Evolutionary conservation across 1,284 basidiomycete genomes (phyloP), one percentile per base, ranked within the genome.

Genomic region (Thecaphora frezii): DNA sequence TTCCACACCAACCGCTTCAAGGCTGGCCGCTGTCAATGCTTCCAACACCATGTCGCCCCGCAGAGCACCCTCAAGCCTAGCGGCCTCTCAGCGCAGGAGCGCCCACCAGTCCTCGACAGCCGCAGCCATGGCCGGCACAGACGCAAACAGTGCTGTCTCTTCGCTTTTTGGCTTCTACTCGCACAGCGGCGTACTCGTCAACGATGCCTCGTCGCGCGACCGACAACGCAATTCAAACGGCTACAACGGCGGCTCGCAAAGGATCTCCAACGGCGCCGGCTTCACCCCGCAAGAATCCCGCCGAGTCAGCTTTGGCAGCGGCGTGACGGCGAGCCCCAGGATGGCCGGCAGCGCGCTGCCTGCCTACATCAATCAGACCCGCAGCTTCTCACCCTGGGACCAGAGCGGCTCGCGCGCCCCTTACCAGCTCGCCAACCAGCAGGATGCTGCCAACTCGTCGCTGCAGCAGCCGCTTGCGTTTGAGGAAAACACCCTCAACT

Each of bases 401-500:
- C 8, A 9, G 10, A 14, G 33, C 33, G 33, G 10, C 3, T 9
- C 7, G 12, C 33, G 33, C 16, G 33, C 12, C 33, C 12, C 13
- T 16, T 36, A 36, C 33, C 33, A 36, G 33, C 33, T 36, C 33
- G 18, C 33, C 33, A 36, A 3, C 5, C 33, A 36, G 16, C 33
- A 36, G 33, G 33, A 36, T 16, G 33, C 33, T 16, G 4, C 33
- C 7, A 36, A 18, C 33, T 14, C 13, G 7, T 16, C 4, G 10
- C 8, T 21, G 19, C 58, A 50, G 38, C n/a, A n/a, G n/a, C n/a
- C n/a, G n/a, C 55, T 52, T 9, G 58, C 58, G 10, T 72, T 74
- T 24, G 63, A 72, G 41, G 72, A 76, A 41, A 69, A 73, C 30
- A 58, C 57, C 19, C 54, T 71, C 13, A 47, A 72, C 40, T 70